These are phyloP conservation scores for Camellia granthamiana DNA, from an alignment of 148 eudicot species.

Conservation along the genomic window DNA sequence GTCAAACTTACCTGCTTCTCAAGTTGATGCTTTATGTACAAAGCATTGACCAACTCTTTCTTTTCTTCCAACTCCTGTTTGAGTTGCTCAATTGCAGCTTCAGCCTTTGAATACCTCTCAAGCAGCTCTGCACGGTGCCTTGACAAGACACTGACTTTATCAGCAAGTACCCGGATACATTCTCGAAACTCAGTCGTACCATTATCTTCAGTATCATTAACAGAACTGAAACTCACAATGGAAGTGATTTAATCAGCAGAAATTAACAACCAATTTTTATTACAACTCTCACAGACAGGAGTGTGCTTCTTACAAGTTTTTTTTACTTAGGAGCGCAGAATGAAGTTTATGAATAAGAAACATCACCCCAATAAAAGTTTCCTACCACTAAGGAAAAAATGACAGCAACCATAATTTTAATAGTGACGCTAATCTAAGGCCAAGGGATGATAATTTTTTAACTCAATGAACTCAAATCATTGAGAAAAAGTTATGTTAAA, in stretches of 20 bases:
- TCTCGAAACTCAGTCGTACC: conserved; percentile 68
- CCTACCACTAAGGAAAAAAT: too few relatives aligned
- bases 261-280: not conserved
- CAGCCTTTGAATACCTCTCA: conserved; percentile 68
- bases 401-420: too few relatives aligned
- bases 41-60: conserved; percentile 72
- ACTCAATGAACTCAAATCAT: too few relatives aligned
- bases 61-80: conserved; percentile 78
- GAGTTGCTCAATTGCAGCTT: conserved; percentile 58
- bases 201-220: conserved; percentile 63
- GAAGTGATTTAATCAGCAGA: not conserved
- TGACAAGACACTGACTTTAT: conserved; percentile 74
- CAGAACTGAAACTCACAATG: conserved; percentile 42
- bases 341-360: too few relatives aligned
- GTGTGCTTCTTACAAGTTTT: too few relatives aligned
- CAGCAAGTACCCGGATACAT: conserved; percentile 75
- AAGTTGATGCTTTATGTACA: conserved; percentile 73
- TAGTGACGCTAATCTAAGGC: too few relatives aligned
- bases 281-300: too few relatives aligned
- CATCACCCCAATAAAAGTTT: too few relatives aligned
- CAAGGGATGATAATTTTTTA: too few relatives aligned
- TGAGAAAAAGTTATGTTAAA: not conserved
- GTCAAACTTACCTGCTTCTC: conserved; percentile 75
- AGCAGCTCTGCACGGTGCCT: conserved; percentile 80
- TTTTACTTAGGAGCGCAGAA: too few relatives aligned